Evolutionary conservation across 2,329 filamentous ascomycete genomes (phyloP).

Genomic region (Onygenales sp.): DNA sequence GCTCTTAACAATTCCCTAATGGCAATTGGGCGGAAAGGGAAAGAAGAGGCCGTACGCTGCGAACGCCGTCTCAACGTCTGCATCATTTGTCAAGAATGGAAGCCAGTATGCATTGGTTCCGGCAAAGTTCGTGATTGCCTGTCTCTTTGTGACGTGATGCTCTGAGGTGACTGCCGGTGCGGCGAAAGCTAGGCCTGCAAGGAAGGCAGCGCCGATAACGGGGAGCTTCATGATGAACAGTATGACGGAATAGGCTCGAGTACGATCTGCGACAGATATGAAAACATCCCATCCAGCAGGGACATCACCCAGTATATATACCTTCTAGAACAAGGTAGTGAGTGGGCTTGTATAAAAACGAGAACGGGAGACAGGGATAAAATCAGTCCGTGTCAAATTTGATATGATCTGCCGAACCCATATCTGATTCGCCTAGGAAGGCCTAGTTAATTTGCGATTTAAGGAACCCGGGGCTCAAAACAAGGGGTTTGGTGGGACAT

Average conservation of each 20-base stretch:
- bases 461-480: too few species aligned
- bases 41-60: slow-evolving; percentile 15
- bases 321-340: too few species aligned
- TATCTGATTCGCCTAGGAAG: too few species aligned
- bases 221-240: slow-evolving; percentile 1
- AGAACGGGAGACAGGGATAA: too few species aligned
- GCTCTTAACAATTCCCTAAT: neutral
- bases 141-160: neutral
- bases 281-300: too few species aligned
- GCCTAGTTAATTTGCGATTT: too few species aligned
- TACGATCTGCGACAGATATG: too few species aligned
- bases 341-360: too few species aligned
- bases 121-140: slow-evolving; percentile 22
- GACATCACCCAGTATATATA: too few species aligned
- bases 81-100: slow-evolving; percentile 38
- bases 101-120: slow-evolving; percentile 47
- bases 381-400: too few species aligned
- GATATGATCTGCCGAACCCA: too few species aligned
- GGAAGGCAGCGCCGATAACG: neutral
- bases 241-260: neutral
- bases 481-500: too few species aligned
- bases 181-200: neutral
- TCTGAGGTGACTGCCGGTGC: neutral
- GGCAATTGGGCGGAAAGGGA: neutral
- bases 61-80: slow-evolving; percentile 38